Percentiles rank a stretch among this genome's conserved stretches.
Conservation (phyloP, 768 basidiomycete species). For the Macrolepiota albuminosa region DNA sequence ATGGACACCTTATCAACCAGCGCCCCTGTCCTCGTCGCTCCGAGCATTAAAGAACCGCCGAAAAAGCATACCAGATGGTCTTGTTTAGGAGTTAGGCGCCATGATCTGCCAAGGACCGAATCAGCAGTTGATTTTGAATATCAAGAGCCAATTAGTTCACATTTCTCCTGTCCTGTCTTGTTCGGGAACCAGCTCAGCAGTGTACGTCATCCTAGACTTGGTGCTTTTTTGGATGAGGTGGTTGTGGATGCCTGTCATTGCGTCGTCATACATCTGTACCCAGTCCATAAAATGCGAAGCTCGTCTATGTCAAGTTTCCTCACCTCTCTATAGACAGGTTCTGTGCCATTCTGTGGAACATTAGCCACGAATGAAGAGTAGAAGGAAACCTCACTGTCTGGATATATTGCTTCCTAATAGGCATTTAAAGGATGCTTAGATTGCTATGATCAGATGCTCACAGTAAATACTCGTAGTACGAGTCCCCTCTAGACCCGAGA, state of each 20-base stretch:
- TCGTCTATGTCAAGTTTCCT: background rate
- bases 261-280: conserved; percentile 82
- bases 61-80: conserved; percentile 97
- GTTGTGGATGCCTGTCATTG: conserved; percentile 77
- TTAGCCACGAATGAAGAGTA: background rate
- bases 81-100: conserved; percentile 82
- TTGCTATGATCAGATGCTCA: conserved; percentile 24
- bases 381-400: conserved; percentile 54
- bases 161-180: conserved; percentile 31
- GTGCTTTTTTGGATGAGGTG: conserved; percentile 66
- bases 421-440: background rate
- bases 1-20: conserved; percentile 49
- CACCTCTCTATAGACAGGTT: conserved; percentile 73
- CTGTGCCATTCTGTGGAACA: conserved; percentile 55
- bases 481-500: conserved; percentile 89
- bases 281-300: background rate
- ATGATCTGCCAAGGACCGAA: conserved; percentile 39
- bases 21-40: conserved; percentile 69
- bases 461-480: conserved; percentile 90
- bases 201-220: conserved; percentile 63
- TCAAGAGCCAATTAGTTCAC: conserved; percentile 17
- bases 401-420: conserved; percentile 64
- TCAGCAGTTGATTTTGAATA: background rate
- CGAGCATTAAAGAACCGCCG: conserved; percentile 87
- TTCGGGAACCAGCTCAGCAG: conserved; percentile 75